Conservation (phyloP, 75 land plant species). For the Gnetum montanum region DNA sequence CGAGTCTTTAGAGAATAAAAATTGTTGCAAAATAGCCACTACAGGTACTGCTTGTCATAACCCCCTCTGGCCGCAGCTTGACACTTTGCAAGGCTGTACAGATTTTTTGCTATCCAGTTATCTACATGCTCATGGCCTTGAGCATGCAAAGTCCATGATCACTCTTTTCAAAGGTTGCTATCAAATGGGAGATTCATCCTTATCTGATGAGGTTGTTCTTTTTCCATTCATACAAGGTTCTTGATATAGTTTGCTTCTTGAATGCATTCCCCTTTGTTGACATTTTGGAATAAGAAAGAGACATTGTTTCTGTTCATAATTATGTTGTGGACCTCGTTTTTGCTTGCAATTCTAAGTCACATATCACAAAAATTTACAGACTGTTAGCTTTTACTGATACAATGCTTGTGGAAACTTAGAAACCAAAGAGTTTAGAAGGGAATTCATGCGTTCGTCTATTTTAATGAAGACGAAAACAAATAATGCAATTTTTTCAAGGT, state of each 20-base stretch:
- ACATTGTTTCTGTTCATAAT: too few relatives aligned
- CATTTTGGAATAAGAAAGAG: too few relatives aligned
- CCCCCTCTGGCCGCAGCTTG: constrained; percentile 28
- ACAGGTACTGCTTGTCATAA: neutral
- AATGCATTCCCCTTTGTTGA: too few relatives aligned
- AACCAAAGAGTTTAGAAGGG: too few relatives aligned
- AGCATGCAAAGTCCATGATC: constrained; percentile 24
- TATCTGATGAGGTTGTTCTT: constrained; percentile 24
- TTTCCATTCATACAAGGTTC: neutral
- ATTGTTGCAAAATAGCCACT: neutral
- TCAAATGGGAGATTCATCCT: constrained; percentile 33
- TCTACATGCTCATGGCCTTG: constrained; percentile 19
- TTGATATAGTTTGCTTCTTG: neutral
- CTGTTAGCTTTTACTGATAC: too few relatives aligned
- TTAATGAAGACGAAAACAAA: too few relatives aligned
- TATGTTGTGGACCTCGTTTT: too few relatives aligned
- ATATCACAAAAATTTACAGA: too few relatives aligned
- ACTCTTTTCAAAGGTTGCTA: constrained; percentile 36
- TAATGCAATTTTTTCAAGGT: too few relatives aligned
- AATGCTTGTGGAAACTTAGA: too few relatives aligned
- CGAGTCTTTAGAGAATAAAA: neutral
- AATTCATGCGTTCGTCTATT: too few relatives aligned
- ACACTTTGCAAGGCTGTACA: constrained; percentile 30
- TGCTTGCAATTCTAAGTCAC: too few relatives aligned
- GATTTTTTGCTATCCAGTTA: constrained; percentile 26